A percentile compares a stretch with the other conserved stretches of the same genome.
Evolutionary conservation across 2,329 filamentous ascomycete species (phyloP).

Genomic region (Cladosporium halotolerans): DNA sequence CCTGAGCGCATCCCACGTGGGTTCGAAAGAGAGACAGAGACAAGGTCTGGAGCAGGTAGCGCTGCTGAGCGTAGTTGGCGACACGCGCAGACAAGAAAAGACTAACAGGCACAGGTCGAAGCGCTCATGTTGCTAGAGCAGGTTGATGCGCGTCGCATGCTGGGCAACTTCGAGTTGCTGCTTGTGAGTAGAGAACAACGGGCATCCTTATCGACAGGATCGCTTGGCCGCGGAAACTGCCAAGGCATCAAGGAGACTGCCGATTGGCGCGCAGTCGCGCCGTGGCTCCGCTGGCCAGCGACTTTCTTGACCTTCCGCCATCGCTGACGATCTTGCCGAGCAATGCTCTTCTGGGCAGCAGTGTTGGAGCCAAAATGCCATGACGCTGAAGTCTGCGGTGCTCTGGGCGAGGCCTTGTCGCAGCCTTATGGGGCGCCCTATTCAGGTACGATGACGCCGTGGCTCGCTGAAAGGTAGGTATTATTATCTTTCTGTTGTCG

Average conservation of each 20-base stretch:
- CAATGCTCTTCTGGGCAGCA: not conserved
- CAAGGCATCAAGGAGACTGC: not conserved
- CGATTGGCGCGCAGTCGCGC: not conserved
- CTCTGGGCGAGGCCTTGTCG: not conserved
- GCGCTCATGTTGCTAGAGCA: no score
- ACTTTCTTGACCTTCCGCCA: no score
- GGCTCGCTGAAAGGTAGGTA: conserved; percentile 3
- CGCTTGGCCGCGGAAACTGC: not conserved
- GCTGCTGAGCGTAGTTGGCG: no score
- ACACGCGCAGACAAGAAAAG: no score
- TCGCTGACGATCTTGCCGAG: no score
- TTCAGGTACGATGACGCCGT: conserved; percentile 1
- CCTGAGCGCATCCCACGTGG: no score
- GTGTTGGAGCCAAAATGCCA: not conserved
- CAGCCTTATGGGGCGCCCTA: not conserved
- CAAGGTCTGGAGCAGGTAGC: no score
- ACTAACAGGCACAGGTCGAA: no score
- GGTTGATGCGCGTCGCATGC: not conserved
- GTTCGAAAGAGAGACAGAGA: no score
- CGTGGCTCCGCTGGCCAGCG: not conserved
- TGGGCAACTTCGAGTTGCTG: not conserved
- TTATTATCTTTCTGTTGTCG: not conserved
- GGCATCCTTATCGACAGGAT: not conserved
- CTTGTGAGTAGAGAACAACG: not conserved
- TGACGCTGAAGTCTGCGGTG: not conserved